Base-by-base conservation (phyloP, 2,329 filamentous ascomycete genomes). In the Capronia epimyces region DNA sequence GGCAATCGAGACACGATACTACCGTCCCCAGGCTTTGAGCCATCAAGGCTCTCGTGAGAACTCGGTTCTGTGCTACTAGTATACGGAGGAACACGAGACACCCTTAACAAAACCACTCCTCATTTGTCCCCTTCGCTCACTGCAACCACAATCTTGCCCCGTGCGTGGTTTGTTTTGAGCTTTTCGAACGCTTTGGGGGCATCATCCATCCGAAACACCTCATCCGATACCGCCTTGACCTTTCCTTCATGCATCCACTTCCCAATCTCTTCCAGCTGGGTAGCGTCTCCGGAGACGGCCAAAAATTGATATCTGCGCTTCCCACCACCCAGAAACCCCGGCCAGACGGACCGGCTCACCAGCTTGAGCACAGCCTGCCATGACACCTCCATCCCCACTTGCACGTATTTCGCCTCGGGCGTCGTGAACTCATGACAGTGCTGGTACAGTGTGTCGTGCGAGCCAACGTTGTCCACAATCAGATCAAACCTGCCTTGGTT, bases 191-290 rank as follows among this genome's bases (percentile, higher is more conserved):
- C 82, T 60, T 76, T 72, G 1, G 74, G 72, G 1, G 72, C 75
- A 49, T 84, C 74, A 40, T 79, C 77, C 62, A 80, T 79, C 9
- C 71, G 67, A 59, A 76, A 82, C 1, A 69, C 68, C 51, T 54
- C 24, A 60, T 83, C 82, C 37, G 84, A 65, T 0, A 81, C 71
- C 1, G 73, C 64, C 65, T 72, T 77, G 22, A 86, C 57, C 62
- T 79, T 83, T 1, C 79, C 80, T 58, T 83, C 75, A 20, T 68
- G 64, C 65, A 86, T 69, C 79, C 76, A 80, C 45, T 69, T 61
- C 0, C 66, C 80, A 46, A 86, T 65, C 60, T 73, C 65, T 20
- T 59, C 68, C 36, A 82, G 63, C 36, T 80, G 68, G 8, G 74
- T 70, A 2, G 65, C 63, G 1, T 68, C 68, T 34, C 67, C 67